phyloP scores from a whole-genome alignment of 225 moss, liverwort and hornwort genomes.

The Ulota crispa region DNA sequence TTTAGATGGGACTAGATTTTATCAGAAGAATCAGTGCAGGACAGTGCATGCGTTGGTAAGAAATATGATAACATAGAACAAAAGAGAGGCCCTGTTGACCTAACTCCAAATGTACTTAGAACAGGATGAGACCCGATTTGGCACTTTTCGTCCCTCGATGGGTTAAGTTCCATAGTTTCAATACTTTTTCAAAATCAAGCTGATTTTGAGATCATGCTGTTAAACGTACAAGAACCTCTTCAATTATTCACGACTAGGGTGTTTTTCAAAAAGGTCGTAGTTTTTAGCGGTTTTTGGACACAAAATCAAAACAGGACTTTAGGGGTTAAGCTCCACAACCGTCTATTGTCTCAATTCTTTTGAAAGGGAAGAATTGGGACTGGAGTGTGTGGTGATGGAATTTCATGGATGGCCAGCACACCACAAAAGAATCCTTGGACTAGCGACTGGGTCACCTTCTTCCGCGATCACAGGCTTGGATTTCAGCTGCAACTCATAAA shows the following conservation, averaged over 20 bases:
- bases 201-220: too few species aligned
- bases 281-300: too few species aligned
- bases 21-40: neutral
- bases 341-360: neutral
- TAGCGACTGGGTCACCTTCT: constrained; percentile 85
- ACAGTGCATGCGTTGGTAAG: neutral
- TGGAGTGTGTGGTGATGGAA: constrained; percentile 18
- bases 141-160: neutral
- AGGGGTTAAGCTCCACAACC: neutral
- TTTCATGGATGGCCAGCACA: constrained; percentile 59
- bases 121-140: neutral
- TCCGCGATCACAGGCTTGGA: constrained; percentile 83
- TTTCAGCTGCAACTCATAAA: constrained; percentile 88
- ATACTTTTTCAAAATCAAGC: too few species aligned
- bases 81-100: neutral
- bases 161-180: too few species aligned
- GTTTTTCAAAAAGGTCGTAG: too few species aligned
- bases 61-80: neutral
- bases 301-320: too few species aligned
- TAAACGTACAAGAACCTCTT: too few species aligned
- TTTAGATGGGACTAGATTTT: neutral
- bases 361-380: neutral
- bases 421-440: constrained; percentile 93
- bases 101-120: neutral
- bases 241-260: too few species aligned